Base-by-base conservation (phyloP, 441 rosid species). In the Corymbia calophylla region DNA sequence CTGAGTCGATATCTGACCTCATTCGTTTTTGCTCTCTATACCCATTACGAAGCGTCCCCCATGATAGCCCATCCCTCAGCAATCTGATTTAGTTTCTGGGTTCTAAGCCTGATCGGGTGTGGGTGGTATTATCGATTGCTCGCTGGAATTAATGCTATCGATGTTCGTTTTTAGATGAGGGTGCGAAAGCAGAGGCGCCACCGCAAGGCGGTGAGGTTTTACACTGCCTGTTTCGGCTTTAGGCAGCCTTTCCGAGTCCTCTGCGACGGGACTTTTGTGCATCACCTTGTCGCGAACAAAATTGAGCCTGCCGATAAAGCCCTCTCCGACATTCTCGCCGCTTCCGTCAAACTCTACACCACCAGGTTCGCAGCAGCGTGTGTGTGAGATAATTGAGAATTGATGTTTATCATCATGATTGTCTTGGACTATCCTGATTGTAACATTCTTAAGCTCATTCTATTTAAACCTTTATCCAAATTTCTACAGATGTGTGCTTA, bases 201-300 rank as follows among this genome's bases (percentile, higher is more conserved):
- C 88, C 94, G 99, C 80, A 94, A 92, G 93, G 91, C 94, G 0
- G 97, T 98, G 90, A 95, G 94, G 87, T 97, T 97, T 94, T 96
- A 92, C 94, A 94, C 96, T 0, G 95, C 95, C 6, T 95, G 97
- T 90, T 96, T 92, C 77, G 99, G 97, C 8, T 96, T 97, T 91
- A 92, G 98, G 54, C 96, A 95, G 89, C 98, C 99, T 0, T 97
- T 91, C 92, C 97, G 96, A 91, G 94, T 97, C 62, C 93, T 97
- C 3, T 97, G 97, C 66, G 99, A 98, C 86, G 98, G 98, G 1
- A 97, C 99, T 1, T 96, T 98, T 89, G 91, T 98, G 51, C 97
- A 96, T 87, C 97, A 97, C 90, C 96, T 96, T 73, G 93, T 97
- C 19, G 89, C 90, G 29, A 91, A 94, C 87, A 66, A 91, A 54